Base-by-base conservation (phyloP, 805 yeast species). In the Sugiyamaella americana region DNA sequence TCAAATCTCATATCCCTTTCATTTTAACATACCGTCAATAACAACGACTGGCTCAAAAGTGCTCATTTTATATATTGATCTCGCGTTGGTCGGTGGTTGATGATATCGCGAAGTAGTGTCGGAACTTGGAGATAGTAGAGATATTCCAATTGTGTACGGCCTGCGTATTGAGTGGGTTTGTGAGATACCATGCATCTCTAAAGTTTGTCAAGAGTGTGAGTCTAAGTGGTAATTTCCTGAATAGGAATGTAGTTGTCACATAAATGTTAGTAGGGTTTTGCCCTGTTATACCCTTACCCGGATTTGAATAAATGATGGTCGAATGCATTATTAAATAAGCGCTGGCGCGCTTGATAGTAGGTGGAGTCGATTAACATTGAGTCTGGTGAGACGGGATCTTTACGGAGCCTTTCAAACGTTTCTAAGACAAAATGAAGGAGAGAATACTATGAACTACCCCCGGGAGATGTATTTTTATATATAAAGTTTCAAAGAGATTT, bases 11-110 rank as follows among this genome's bases (percentile, higher is more conserved):
- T 22, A 19, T 29, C 37, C 39, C 36, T 42, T 32, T 32, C 38
- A 17, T 40, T 78, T 95, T 96, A 81, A 88, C 96, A 81, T 88
- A 35, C 37, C 37, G 37, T 84, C 37, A 35, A 35, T 35, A 76
- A 89, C 96, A 79, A 87, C 87, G 85, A 57, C 95, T 77, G 94
- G 91, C 80, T 88, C 95, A 74, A 82, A 87, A 72, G 87, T 79
- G 75, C 85, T 81, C 88, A 83, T 82, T 59, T 63, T 68, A 26
- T 40, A 26, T 26, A 13, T 26, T 26, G 32, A 26, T 26, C 32
- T 26, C 32, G 32, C 32, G 32, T 26, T 26, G 32, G 32, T 26
- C 13, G 32, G 32, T 26, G 32, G 32, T 26, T 26, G 32, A 13
- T 26, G 32, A 26, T 26, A 26, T 26, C 32, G 32, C 32, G 32